Conservation (phyloP, 2,329 filamentous ascomycete species). For the Fusarium humuli region DNA sequence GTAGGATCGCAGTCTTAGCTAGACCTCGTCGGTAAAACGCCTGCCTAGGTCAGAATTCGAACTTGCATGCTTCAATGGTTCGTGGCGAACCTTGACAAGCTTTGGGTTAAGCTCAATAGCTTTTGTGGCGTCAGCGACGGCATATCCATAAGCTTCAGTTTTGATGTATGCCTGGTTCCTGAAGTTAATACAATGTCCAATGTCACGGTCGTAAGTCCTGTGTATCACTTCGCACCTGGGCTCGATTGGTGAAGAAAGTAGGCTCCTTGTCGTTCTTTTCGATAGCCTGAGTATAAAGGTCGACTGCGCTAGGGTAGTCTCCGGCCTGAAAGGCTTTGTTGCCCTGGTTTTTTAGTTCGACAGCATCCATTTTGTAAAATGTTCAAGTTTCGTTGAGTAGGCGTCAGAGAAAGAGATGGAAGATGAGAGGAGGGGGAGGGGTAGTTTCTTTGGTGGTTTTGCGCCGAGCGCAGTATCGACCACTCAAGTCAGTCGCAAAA, state of each 20-base stretch:
- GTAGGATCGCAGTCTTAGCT: constrained; percentile 90
- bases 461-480: constrained; percentile 39
- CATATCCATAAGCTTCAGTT: constrained; percentile 93
- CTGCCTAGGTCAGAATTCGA: constrained; percentile 56
- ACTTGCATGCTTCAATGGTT: constrained; percentile 4
- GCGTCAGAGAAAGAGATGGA: constrained; percentile 15
- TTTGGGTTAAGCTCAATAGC: constrained; percentile 89
- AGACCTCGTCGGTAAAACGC: constrained; percentile 95
- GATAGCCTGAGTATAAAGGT: constrained; percentile 89
- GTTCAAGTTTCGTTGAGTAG: constrained; percentile 28
- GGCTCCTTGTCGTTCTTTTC: constrained; percentile 84
- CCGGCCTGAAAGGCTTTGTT: constrained; percentile 92
- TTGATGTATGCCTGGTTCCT: constrained; percentile 84
- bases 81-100: constrained; percentile 80
- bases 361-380: constrained; percentile 70
- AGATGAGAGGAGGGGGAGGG: constrained; percentile 29
- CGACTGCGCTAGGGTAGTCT: constrained; percentile 85
- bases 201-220: constrained; percentile 16
- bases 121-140: constrained; percentile 88
- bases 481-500: constrained; percentile 25
- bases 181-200: constrained; percentile 46
- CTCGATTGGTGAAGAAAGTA: constrained; percentile 93
- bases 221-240: constrained; percentile 74
- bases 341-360: constrained; percentile 89
- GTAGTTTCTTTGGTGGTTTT: constrained; percentile 31